Base-by-base conservation (phyloP, 2,329 filamentous ascomycete species). In the Fusarium sacchari region DNA sequence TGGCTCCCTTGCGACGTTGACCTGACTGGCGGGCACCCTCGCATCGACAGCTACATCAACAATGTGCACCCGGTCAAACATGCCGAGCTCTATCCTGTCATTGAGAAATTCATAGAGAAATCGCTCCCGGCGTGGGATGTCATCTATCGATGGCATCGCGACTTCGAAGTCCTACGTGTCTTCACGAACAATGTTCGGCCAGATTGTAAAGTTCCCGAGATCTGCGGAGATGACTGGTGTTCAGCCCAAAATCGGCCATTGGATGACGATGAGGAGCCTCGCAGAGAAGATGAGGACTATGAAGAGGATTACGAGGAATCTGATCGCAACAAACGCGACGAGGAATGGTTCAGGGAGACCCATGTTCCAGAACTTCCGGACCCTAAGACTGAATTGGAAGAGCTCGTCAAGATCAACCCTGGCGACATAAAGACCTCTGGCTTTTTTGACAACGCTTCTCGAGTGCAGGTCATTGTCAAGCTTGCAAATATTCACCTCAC, bases 391-490 rank as follows among this genome's bases (percentile, higher is more conserved):
- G 14, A 36, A 12, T 2, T 40, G 42, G 56, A 71, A 24, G 49
- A 64, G n/a, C 58, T 60, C 15, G 24, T 70, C 40, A 46, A 57
- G 15, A 50, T 80, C 40, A 65, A 64, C 20, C 15, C 75, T 26
- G 52, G 67, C 20, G 72, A 79, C 20, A 72, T 82, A 52, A 78
- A 80, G 39, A 39, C 64, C 3, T 62, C 68, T 24, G 44, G 49
- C 4, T 84, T 82, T 71, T 80, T 81, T 53, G 42, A 77, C 8
- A 74, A 73, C 30, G 66, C 70, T 7, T 64, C 77, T 15, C 80
- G 80, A 6, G 80, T 92, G 0, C 91, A 93, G 67, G 83, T 93
- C 44, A 89, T 92, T 61, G 86, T 91, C 60, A 92, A 92, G 78
- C 81, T 93, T 17, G 85, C 88, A 20, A 89, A 87, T 53, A 88